Base-by-base conservation (phyloP, 345 rosid species). In the Moringa oleifera region DNA sequence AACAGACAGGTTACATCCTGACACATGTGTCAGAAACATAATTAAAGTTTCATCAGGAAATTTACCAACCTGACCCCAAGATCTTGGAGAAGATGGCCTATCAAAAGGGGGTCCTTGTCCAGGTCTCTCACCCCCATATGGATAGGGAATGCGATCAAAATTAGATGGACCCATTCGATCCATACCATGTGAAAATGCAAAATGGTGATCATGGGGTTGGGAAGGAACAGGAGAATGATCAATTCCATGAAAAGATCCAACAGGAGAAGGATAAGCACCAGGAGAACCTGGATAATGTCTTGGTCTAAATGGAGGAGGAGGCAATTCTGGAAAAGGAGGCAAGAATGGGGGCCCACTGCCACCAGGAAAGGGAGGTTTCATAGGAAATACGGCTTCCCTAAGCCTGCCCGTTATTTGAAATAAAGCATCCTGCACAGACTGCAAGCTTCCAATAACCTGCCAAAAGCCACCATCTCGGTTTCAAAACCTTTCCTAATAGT, bases 401-500 rank as follows among this genome's bases (percentile, higher is more conserved):
- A 88, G 80, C 68, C 91, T 83, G 69, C 82, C 74, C 54, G 89
- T 83, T 65, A 88, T 80, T 65, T 85, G 95, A 67, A 78, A 85
- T 73, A 88, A 77, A 25, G 95, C 91, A 73, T 88, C 95, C 66
- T 83, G 89, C 41, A 85, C 91, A 58, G 84, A 77, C 54, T 82
- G 87, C 63, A 79, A 59, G 66, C 73, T 88, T 53, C 91, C 95
- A 60, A 83, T 61, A 53, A 88, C 83, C 95, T 88, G 75, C 78
- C 65, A 80, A 60, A 33, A 33, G 37, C 6, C 37, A 33, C 37
- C 37, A 33, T 4, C 37, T 33, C 37, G 6, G 11, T 11, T 33
- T 5, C 5, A 33, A 33, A 33, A 33, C 37, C 37, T 4, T 33
- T 11, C 37, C 11, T 4, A 33, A 33, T 4, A 33, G 11, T 33